These are phyloP conservation scores for Pseudogymnoascus sp. DNA, from an alignment of 2,329 filamentous ascomycete species.

Conservation along the genomic window DNA sequence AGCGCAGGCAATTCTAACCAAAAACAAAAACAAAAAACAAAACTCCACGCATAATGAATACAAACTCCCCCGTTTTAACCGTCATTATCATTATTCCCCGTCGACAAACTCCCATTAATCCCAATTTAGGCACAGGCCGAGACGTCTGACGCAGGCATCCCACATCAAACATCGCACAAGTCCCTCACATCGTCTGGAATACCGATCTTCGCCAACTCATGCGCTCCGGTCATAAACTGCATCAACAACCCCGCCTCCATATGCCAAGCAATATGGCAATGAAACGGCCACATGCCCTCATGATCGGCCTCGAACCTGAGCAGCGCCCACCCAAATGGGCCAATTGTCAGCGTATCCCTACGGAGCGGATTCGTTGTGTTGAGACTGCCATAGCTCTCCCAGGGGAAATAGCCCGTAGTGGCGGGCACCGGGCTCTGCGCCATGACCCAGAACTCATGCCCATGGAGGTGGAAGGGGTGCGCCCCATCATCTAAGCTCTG, in stretches of 20 bases:
- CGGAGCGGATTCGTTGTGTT: conserved; percentile 36
- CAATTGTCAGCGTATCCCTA: conserved; percentile 44
- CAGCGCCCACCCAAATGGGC: conserved; percentile 46
- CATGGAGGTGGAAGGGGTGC: conserved; percentile 70
- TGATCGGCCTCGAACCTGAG: conserved; percentile 48
- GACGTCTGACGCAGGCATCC: background rate
- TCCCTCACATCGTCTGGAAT: conserved; percentile 37
- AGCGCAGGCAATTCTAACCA: background rate
- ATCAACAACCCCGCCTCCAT: conserved; percentile 49
- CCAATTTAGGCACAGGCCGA: background rate
- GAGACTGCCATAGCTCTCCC: conserved; percentile 32
- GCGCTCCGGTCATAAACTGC: conserved; percentile 45
- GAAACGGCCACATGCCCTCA: conserved; percentile 48
- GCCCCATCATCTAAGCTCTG: conserved; percentile 65
- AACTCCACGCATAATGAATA: background rate
- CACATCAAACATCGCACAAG: conserved; percentile 33
- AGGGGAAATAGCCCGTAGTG: conserved; percentile 35
- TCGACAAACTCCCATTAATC: background rate
- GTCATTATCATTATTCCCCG: background rate
- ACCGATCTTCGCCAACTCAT: conserved; percentile 34
- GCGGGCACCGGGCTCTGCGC: conserved; percentile 47
- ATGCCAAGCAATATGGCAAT: conserved; percentile 53
- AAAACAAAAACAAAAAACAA: background rate
- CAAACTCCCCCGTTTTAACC: background rate
- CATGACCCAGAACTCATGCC: conserved; percentile 59